Evolutionary conservation across 1,139 yeast species (phyloP).

Genomic region (Yamadazyma spencermartinsiae): DNA sequence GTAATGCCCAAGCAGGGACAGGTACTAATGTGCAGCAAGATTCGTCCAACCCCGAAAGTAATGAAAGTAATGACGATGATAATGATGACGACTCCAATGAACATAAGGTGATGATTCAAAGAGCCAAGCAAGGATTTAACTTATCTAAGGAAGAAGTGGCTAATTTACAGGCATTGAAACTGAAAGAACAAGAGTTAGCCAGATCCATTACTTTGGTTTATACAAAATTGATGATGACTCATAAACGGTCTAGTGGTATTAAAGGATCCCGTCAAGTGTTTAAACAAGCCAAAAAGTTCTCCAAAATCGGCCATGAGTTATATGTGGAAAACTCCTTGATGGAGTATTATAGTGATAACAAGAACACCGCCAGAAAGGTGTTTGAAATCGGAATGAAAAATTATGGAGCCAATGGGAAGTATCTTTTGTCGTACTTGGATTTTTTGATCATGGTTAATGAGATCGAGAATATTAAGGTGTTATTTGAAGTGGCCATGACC

Average conservation of each 20-base stretch:
- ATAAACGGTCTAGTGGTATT: constrained; percentile 63
- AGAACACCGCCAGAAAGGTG: constrained; percentile 71
- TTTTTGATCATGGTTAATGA: constrained; percentile 74
- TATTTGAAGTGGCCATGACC: constrained; percentile 62
- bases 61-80: constrained; percentile 17
- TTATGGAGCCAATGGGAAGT: constrained; percentile 58
- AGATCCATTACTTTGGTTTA: constrained; percentile 52
- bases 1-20: constrained; percentile 12
- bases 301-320: constrained; percentile 66
- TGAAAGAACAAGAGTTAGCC: constrained; percentile 22
- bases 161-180: constrained; percentile 24
- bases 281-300: constrained; percentile 53
- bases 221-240: constrained; percentile 58
- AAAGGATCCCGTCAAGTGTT: constrained; percentile 72
- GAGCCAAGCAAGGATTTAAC: constrained; percentile 9
- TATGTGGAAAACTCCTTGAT: constrained; percentile 81
- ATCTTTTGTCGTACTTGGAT: constrained; percentile 67
- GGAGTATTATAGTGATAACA: constrained; percentile 69
- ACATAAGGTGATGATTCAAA: constrained; percentile 10
- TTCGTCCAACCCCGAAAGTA: constrained; percentile 8
- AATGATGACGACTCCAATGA: constrained; percentile 17
- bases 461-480: constrained; percentile 76
- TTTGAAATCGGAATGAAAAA: constrained; percentile 78
- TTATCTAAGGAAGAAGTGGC: constrained; percentile 29
- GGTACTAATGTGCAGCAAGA: constrained; percentile 9